phyloP scores from a whole-genome alignment of 768 basidiomycete species.

The Suillus bovinus region DNA sequence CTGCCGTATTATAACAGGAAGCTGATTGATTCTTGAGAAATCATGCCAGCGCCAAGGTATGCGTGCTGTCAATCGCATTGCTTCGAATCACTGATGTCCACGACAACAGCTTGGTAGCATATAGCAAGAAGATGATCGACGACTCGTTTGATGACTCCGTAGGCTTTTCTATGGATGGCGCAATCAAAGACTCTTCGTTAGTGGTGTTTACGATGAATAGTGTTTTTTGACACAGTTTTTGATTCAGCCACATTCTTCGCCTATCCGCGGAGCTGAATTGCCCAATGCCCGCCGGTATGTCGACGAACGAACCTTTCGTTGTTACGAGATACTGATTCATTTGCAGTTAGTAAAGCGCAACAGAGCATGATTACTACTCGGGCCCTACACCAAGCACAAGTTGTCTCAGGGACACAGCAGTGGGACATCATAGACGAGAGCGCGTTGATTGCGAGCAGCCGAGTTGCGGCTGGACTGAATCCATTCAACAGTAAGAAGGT shows the following conservation, averaged over 20 bases:
- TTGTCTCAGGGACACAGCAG: slow-evolving; percentile 44
- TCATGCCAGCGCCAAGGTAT: slow-evolving; percentile 67
- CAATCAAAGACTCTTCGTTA: slow-evolving; percentile 79
- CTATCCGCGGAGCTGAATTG: slow-evolving; percentile 64
- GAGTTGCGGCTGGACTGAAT: slow-evolving; percentile 71
- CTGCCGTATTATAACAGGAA: slow-evolving; percentile 1
- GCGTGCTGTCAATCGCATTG: slow-evolving; percentile 12
- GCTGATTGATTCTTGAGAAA: slow-evolving; percentile 43
- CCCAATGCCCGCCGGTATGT: slow-evolving; percentile 56
- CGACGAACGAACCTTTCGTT: neutral
- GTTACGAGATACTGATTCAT: neutral
- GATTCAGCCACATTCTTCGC: slow-evolving; percentile 61
- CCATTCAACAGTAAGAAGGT: slow-evolving; percentile 40
- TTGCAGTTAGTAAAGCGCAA: slow-evolving; percentile 61
- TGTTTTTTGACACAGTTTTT: slow-evolving; percentile 13
- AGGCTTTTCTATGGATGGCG: slow-evolving; percentile 85
- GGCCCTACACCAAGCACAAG: slow-evolving; percentile 58
- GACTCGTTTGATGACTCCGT: slow-evolving; percentile 72
- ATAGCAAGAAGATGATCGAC: slow-evolving; percentile 68
- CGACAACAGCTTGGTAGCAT: slow-evolving; percentile 46
- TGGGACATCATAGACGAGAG: slow-evolving; percentile 81
- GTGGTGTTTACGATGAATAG: slow-evolving; percentile 19
- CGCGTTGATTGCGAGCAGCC: slow-evolving; percentile 72
- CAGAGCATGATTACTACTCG: slow-evolving; percentile 80
- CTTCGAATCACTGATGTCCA: slow-evolving; percentile 5